Evolutionary conservation across 2,329 filamentous ascomycete genomes (phyloP).

Genomic region (Cladosporium velox): DNA sequence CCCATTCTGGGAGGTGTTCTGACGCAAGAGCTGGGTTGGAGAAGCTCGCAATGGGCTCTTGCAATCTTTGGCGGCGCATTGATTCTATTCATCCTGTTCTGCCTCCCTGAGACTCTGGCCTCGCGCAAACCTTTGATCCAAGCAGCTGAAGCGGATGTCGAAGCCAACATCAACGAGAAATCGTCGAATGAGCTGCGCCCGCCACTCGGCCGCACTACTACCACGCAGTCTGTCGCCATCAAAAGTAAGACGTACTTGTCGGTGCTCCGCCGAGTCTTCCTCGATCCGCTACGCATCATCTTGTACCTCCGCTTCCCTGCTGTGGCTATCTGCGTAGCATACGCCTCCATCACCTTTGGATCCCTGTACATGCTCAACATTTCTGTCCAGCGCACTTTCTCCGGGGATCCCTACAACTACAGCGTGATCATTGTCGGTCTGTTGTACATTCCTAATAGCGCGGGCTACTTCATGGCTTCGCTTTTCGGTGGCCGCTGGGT

Average conservation of each 20-base stretch:
- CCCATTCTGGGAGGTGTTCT: conserved; percentile 76
- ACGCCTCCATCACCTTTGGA: conserved; percentile 74
- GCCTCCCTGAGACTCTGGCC: conserved; percentile 64
- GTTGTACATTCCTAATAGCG: conserved; percentile 72
- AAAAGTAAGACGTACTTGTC: conserved; percentile 57
- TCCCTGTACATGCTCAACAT: conserved; percentile 78
- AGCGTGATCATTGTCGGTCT: conserved; percentile 69
- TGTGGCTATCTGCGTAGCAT: conserved; percentile 71
- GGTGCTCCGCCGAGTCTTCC: conserved; percentile 60
- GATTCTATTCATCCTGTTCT: conserved; percentile 59
- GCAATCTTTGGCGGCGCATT: conserved; percentile 67
- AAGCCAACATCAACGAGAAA: conserved; percentile 31
- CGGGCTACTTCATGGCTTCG: conserved; percentile 71
- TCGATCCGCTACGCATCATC: conserved; percentile 73
- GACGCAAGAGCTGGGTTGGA: conserved; percentile 70
- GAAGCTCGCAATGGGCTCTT: conserved; percentile 76
- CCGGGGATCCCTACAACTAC: conserved; percentile 67
- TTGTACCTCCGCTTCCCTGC: conserved; percentile 73
- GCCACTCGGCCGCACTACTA: conserved; percentile 54
- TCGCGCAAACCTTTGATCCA: conserved; percentile 34
- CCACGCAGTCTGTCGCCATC: conserved; percentile 61
- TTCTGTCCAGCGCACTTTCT: conserved; percentile 71
- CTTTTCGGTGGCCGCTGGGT: conserved; percentile 75
- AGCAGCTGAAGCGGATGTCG: conserved; percentile 36
- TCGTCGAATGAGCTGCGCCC: conserved; percentile 24